Evolutionary conservation across 139 green algal species (phyloP).

Genomic region (Asterochloris erici): DNA sequence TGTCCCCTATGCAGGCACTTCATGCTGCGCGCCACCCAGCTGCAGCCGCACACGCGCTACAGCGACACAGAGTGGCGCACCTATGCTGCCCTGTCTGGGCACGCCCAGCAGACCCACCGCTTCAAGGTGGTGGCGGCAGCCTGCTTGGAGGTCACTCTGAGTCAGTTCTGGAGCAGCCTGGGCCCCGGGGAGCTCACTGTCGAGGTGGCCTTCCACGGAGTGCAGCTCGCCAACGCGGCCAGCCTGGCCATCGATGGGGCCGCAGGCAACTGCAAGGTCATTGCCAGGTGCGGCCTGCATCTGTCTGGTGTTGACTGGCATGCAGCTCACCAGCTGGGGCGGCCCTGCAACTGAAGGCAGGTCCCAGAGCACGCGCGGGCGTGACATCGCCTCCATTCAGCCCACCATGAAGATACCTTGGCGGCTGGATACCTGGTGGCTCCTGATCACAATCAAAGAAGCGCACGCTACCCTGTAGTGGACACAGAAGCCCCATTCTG

Average conservation of each 20-base stretch:
- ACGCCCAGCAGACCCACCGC: constrained; percentile 30
- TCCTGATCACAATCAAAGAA: no score
- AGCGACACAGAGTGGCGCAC: constrained; percentile 51
- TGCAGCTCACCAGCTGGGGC: no score
- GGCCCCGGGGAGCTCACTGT: constrained; percentile 36
- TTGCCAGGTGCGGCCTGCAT: not conserved
- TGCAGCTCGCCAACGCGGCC: constrained; percentile 24
- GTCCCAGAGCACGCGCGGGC: no score
- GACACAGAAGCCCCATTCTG: no score
- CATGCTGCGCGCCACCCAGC: constrained; percentile 56
- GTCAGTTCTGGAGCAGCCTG: constrained; percentile 75
- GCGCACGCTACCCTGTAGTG: no score
- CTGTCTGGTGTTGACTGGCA: no score
- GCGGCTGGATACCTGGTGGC: no score
- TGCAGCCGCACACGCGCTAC: constrained; percentile 62
- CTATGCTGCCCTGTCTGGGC: constrained; percentile 32
- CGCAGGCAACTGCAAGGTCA: constrained; percentile 28
- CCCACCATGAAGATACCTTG: no score
- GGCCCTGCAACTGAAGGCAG: no score
- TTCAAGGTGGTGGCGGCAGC: constrained; percentile 46
- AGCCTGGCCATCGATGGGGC: constrained; percentile 27
- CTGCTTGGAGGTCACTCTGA: constrained; percentile 81
- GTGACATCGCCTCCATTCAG: no score
- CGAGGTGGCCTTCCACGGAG: constrained; percentile 76
- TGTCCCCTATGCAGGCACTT: constrained; percentile 22